Percentiles rank a stretch among this genome's conserved stretches.
Evolutionary conservation across 1,284 basidiomycete genomes (phyloP).

Genomic region (Phaffia rhodozyma): DNA sequence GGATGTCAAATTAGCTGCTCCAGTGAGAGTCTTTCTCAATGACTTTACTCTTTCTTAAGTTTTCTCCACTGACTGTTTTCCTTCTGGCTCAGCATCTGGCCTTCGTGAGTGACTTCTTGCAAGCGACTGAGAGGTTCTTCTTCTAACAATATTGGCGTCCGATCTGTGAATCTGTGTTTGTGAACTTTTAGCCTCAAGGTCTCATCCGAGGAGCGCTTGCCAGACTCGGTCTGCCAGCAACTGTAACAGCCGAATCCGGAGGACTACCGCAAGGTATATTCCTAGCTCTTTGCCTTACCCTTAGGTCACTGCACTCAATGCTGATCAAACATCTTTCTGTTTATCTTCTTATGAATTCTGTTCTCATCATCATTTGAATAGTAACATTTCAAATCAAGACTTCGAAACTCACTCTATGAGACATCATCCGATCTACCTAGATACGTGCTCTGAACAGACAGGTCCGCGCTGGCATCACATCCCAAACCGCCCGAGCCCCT

Average conservation of each 20-base stretch:
- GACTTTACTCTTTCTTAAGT: not conserved
- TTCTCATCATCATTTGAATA: too few relatives aligned
- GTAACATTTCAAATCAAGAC: too few relatives aligned
- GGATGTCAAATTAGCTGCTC: conserved; percentile 55
- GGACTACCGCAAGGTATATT: conserved; percentile 70
- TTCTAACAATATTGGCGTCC: not conserved
- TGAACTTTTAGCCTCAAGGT: conserved; percentile 44
- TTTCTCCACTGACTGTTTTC: conserved; percentile 11
- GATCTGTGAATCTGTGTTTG: too few relatives aligned
- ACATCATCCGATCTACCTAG: too few relatives aligned
- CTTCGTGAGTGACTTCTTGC: conserved; percentile 32
- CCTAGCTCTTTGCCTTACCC: not conserved
- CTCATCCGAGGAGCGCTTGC: conserved; percentile 69
- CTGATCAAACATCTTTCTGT: too few relatives aligned
- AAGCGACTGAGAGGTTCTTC: not conserved
- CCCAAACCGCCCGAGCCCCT: too few relatives aligned
- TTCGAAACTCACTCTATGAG: too few relatives aligned
- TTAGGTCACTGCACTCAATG: too few relatives aligned
- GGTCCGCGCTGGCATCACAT: too few relatives aligned
- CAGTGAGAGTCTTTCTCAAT: conserved; percentile 40
- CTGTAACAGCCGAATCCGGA: conserved; percentile 61
- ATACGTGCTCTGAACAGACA: too few relatives aligned
- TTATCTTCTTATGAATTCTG: too few relatives aligned
- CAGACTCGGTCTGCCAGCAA: conserved; percentile 60
- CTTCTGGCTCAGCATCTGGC: conserved; percentile 50